Conservation (phyloP, 345 rosid species). For the Boechera divaricarpa region DNA sequence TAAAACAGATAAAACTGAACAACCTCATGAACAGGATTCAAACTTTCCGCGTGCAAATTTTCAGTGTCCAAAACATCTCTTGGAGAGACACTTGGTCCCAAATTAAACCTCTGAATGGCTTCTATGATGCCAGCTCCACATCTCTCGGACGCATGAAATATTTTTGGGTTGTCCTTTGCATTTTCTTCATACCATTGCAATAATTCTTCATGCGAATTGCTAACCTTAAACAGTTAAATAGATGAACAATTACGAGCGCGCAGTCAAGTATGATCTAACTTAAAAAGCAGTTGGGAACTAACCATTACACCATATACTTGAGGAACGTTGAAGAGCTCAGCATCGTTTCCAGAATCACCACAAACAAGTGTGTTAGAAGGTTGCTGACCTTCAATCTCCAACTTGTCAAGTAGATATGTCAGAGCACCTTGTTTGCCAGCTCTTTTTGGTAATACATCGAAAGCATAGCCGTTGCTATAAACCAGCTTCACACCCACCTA, state of each 20-base stretch:
- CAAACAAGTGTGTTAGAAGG: slow-evolving; percentile 79
- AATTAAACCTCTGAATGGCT: slow-evolving; percentile 66
- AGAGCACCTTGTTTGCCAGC: slow-evolving; percentile 95
- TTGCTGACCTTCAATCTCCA: slow-evolving; percentile 53
- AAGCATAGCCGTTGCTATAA: slow-evolving; percentile 73
- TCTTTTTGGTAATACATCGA: slow-evolving; percentile 79
- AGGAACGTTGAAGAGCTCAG: slow-evolving; percentile 70
- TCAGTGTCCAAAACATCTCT: slow-evolving; percentile 61
- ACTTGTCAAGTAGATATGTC: slow-evolving; percentile 66
- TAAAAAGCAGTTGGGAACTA: slow-evolving; percentile 41
- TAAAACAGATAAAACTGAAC: slow-evolving; percentile 70
- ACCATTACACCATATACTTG: slow-evolving; percentile 89
- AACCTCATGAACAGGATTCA: slow-evolving; percentile 57
- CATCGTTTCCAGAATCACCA: slow-evolving; percentile 97
- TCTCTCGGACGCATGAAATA: slow-evolving; percentile 69
- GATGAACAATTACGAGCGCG: slow-evolving; percentile 14
- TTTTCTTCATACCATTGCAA: slow-evolving; percentile 76
- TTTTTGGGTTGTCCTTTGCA: slow-evolving; percentile 61
- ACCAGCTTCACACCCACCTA: slow-evolving; percentile 84
- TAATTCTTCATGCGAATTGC: slow-evolving; percentile 84
- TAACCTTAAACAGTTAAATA: slow-evolving; percentile 55
- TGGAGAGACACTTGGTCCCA: slow-evolving; percentile 74
- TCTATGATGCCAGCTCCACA: slow-evolving; percentile 89
- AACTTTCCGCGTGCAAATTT: slow-evolving; percentile 38
- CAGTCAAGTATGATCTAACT: neutral